These are phyloP conservation scores for Gracilaria caudata DNA, from an alignment of 23 red algal species.

Conservation along the genomic window DNA sequence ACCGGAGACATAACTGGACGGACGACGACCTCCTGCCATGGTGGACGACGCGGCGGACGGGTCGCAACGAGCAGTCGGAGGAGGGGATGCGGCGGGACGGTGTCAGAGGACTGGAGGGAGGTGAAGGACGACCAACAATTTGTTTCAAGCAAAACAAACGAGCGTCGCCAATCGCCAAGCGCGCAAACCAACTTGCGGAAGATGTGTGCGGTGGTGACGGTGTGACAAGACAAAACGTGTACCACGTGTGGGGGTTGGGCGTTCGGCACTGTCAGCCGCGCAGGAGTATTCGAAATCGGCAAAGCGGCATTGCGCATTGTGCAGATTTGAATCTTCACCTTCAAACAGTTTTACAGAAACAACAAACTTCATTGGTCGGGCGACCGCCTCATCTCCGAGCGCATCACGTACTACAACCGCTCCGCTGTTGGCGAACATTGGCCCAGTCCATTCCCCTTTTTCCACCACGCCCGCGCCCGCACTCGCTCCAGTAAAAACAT, in stretches of 20 bases:
- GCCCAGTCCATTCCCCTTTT: neutral
- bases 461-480: no score
- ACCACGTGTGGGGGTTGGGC: neutral
- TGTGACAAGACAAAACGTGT: neutral
- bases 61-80: neutral
- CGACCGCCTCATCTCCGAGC: neutral
- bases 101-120: neutral
- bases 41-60: neutral
- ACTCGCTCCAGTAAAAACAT: neutral
- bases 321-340: neutral
- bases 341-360: constrained; percentile 1
- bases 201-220: neutral
- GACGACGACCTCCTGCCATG: constrained; percentile 78
- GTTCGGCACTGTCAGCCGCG: neutral
- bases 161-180: no score
- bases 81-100: neutral
- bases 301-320: neutral
- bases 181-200: no score
- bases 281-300: neutral
- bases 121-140: neutral
- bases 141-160: no score
- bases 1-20: constrained; percentile 67
- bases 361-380: neutral
- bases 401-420: neutral
- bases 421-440: neutral